Evolutionary conservation across 2,329 filamentous ascomycete genomes (phyloP).

Genomic region (Zymoseptoria ardabiliae): DNA sequence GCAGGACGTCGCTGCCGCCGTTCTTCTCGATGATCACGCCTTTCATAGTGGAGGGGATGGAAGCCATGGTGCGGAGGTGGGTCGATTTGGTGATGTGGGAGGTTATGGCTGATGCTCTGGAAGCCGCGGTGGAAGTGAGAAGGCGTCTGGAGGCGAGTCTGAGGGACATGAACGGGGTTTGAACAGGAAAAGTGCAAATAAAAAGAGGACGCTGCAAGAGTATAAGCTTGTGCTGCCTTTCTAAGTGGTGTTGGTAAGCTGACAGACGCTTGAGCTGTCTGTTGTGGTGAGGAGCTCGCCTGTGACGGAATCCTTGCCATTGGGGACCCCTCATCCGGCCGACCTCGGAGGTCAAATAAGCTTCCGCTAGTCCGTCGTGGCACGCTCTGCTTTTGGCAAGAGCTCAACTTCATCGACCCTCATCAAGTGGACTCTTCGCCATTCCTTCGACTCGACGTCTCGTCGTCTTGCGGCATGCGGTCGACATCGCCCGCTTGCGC

Average conservation of each 20-base stretch:
- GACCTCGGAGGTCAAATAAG: background rate
- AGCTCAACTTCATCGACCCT: background rate
- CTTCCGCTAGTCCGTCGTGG: background rate
- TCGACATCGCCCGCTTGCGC: background rate
- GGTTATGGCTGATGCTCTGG: conserved; percentile 20
- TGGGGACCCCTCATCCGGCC: background rate
- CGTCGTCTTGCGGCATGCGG: background rate
- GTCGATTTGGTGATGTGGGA: conserved; percentile 14
- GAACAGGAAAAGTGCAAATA: background rate
- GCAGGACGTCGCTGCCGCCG: conserved; percentile 63
- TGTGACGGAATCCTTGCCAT: background rate
- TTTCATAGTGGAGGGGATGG: conserved; percentile 61
- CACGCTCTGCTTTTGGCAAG: background rate
- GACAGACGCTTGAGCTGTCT: too few relatives aligned
- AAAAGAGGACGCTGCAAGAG: background rate
- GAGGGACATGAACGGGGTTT: conserved; percentile 13
- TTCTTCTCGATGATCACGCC: conserved; percentile 65
- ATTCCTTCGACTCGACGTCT: background rate
- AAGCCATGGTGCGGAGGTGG: conserved; percentile 33
- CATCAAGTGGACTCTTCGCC: background rate
- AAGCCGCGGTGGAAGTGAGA: conserved; percentile 13
- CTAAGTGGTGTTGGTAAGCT: background rate
- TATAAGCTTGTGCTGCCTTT: background rate
- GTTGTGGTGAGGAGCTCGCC: background rate
- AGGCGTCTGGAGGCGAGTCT: conserved; percentile 9